Evolutionary conservation across 148 eudicot species (phyloP).

Genomic region (Beta vulgaris): DNA sequence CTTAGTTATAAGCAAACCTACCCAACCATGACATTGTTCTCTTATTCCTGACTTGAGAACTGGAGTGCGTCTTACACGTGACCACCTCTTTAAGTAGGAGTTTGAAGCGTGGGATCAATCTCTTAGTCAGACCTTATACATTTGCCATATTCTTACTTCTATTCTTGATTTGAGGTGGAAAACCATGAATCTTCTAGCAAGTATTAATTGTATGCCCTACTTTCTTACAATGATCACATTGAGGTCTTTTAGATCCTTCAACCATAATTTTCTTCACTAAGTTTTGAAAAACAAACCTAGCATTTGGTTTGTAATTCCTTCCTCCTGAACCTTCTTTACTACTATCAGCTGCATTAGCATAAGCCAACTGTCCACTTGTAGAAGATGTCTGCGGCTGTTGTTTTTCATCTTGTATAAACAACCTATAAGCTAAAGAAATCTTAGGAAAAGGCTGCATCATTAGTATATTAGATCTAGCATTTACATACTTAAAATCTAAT

Average conservation of each 20-base stretch:
- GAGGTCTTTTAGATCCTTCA: no score
- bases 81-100: no score
- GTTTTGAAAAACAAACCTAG: neutral
- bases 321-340: neutral
- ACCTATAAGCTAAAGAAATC: neutral
- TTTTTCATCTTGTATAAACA: neutral
- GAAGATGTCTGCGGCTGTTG: no score
- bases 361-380: no score
- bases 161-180: neutral
- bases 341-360: neutral
- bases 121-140: no score
- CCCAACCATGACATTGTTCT: no score
- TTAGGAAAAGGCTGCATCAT: neutral
- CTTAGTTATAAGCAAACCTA: no score
- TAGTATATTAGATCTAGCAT: neutral
- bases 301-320: neutral
- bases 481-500: neutral
- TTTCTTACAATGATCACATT: neutral
- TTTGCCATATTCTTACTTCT: neutral
- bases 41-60: no score
- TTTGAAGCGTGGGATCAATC: no score
- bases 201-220: neutral
- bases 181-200: neutral
- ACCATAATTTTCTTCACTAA: neutral
- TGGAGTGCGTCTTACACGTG: no score